These are phyloP conservation scores for Ganoderma sinense DNA, from an alignment of 1,284 basidiomycete genomes.

Conservation along the genomic window DNA sequence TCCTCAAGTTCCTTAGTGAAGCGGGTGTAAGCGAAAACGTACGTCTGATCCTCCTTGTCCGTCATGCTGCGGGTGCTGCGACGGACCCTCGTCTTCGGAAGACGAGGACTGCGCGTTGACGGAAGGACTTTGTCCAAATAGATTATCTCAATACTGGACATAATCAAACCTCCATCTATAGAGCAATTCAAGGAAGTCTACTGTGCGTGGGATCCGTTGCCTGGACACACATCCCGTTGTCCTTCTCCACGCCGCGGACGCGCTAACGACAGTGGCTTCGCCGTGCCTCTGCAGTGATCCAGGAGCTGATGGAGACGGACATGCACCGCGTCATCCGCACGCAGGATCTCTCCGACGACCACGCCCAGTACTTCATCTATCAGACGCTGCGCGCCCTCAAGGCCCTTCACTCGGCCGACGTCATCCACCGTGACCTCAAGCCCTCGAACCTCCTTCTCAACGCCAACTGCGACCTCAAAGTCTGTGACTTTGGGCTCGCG, in stretches of 20 bases:
- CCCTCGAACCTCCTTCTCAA: constrained; percentile 96
- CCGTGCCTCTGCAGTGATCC: constrained; percentile 61
- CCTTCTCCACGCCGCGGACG: background rate
- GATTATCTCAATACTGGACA: constrained; percentile 97
- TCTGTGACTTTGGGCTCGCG: constrained; percentile 73
- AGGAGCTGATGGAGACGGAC: constrained; percentile 80
- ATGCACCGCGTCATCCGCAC: constrained; percentile 79
- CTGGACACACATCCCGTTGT: background rate
- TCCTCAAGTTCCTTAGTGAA: constrained; percentile 90
- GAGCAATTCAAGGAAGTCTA: constrained; percentile 96
- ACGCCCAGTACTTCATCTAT: constrained; percentile 76
- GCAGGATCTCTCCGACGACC: constrained; percentile 86
- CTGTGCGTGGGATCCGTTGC: constrained; percentile 53
- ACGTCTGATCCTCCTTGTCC: constrained; percentile 41
- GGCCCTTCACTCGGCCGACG: constrained; percentile 92
- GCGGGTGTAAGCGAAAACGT: constrained; percentile 94
- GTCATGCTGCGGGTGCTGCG: background rate
- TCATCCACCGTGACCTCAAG: constrained; percentile 96
- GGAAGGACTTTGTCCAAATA: constrained; percentile 40
- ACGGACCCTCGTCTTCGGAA: background rate
- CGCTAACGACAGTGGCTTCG: background rate
- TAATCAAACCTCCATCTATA: constrained; percentile 88
- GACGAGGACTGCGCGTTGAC: constrained; percentile 6
- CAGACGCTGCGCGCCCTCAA: constrained; percentile 92
- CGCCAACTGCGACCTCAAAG: constrained; percentile 96